phyloP scores from a whole-genome alignment of 192 early-diverging fungal species.

The Neocallimastix lanati region DNA sequence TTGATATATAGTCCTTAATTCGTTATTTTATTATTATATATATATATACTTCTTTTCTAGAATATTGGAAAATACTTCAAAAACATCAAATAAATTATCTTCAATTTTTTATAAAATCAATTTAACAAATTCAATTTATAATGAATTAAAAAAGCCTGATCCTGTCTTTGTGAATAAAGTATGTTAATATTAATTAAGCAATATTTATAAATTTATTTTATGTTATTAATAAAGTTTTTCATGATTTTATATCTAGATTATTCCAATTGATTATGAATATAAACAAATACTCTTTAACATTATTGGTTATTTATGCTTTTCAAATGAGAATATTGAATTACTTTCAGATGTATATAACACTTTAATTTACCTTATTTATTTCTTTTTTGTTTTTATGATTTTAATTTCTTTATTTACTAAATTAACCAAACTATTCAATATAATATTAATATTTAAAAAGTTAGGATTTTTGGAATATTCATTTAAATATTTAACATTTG shows the following conservation, averaged over 20 bases:
- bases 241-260: neutral
- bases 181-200: neutral
- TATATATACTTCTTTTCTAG: neutral
- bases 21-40: too few species aligned
- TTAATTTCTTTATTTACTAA: too few species aligned
- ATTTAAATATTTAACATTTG: neutral
- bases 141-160: neutral
- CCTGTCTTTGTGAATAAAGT: neutral
- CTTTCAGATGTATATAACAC: neutral
- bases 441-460: neutral
- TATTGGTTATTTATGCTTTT: neutral
- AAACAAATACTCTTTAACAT: neutral
- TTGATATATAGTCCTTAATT: too few species aligned
- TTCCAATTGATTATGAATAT: neutral
- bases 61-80: neutral
- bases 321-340: neutral
- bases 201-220: too few species aligned
- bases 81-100: neutral
- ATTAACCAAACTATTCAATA: too few species aligned
- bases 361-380: too few species aligned
- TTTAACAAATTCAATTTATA: neutral
- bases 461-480: neutral
- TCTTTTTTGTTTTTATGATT: too few species aligned
- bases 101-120: neutral
- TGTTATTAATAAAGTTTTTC: too few species aligned